Conservation (phyloP, 2,329 filamentous ascomycete species). For the Coniochaeta prunicola region DNA sequence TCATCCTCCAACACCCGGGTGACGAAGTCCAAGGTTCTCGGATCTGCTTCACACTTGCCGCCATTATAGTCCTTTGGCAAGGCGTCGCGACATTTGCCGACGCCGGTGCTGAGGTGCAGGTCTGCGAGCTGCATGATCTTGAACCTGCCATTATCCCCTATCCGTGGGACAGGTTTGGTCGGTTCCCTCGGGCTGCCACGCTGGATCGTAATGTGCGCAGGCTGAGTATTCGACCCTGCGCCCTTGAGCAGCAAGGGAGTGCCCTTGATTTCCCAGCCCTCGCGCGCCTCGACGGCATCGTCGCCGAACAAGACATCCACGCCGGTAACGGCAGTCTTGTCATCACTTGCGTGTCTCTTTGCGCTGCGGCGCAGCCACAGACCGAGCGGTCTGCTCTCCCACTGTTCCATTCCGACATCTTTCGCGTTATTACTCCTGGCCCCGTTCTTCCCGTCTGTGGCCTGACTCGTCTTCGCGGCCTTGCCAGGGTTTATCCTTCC, state of each 20-base stretch:
- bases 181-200: conserved; percentile 59
- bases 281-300: conserved; percentile 83
- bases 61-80: conserved; percentile 53
- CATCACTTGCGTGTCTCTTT: conserved; percentile 68
- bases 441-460: neutral
- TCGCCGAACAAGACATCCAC: conserved; percentile 85
- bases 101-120: conserved; percentile 84
- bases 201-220: conserved; percentile 71
- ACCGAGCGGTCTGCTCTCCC: conserved; percentile 71
- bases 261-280: conserved; percentile 74
- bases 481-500: conserved; percentile 63
- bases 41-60: conserved; percentile 82
- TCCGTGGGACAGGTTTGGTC: conserved; percentile 65
- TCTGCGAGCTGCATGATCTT: conserved; percentile 98
- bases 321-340: conserved; percentile 66
- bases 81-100: conserved; percentile 80
- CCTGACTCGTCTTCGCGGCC: conserved; percentile 41
- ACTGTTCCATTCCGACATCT: conserved; percentile 45
- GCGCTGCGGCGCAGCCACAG: conserved; percentile 76
- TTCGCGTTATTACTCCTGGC: neutral
- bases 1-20: conserved; percentile 80
- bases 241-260: conserved; percentile 63
- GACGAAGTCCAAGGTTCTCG: conserved; percentile 85
- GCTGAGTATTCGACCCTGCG: conserved; percentile 51
- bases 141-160: conserved; percentile 85